These are phyloP conservation scores for Combretum micranthum DNA, from an alignment of 345 rosid species.

Conservation along the genomic window DNA sequence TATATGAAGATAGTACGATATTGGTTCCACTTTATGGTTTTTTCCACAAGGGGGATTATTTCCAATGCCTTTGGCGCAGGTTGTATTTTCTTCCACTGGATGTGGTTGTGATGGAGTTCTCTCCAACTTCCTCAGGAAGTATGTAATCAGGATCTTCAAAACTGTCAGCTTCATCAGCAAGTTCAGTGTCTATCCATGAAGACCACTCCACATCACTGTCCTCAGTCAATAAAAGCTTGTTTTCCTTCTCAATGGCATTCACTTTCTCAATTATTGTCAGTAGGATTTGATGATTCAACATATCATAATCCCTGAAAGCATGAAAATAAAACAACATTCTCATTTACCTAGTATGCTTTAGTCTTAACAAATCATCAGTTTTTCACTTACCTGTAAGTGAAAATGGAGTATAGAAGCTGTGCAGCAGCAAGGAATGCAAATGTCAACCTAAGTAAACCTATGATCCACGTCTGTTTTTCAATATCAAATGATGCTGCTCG, in stretches of 20 bases:
- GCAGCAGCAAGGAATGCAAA: slow-evolving; percentile 33
- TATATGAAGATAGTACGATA: neutral
- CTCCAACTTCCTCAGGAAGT: slow-evolving; percentile 33
- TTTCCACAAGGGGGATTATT: no score
- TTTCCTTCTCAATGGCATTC: slow-evolving; percentile 36
- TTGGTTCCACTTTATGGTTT: neutral
- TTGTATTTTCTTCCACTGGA: slow-evolving; percentile 1
- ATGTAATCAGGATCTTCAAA: slow-evolving; percentile 53
- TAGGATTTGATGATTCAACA: slow-evolving; percentile 59
- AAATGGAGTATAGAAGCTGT: slow-evolving; percentile 58
- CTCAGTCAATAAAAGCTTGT: slow-evolving; percentile 15
- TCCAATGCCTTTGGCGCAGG: slow-evolving; percentile 3
- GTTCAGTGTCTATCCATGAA: slow-evolving; percentile 56
- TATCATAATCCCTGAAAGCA: slow-evolving; percentile 60
- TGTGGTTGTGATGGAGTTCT: slow-evolving; percentile 6
- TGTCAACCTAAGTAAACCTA: slow-evolving; percentile 29
- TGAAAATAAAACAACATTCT: no score
- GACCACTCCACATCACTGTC: slow-evolving; percentile 53
- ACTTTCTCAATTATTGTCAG: slow-evolving; percentile 51
- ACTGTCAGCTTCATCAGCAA: slow-evolving; percentile 43
- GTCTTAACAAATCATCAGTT: neutral
- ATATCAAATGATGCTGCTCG: slow-evolving; percentile 28
- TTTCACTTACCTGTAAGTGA: slow-evolving; percentile 52
- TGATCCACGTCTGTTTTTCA: slow-evolving; percentile 41
- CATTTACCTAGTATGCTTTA: neutral